Evolutionary conservation across 148 eudicot genomes (phyloP), one percentile per base, ranked within the genome.

Genomic region (Heliosperma pusillum): DNA sequence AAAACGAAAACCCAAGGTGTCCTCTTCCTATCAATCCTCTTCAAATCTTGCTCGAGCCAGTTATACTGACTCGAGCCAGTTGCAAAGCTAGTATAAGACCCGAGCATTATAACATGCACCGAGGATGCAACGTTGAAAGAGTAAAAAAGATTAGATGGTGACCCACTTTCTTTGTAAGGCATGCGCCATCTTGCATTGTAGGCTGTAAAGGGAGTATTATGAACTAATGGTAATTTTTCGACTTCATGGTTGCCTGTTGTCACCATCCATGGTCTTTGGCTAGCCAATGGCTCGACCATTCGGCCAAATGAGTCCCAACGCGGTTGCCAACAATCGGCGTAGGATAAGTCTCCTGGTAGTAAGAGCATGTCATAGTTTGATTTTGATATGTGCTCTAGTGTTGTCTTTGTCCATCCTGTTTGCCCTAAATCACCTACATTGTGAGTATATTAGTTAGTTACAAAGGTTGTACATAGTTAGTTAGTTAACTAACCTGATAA

Each of bases 211-310:
- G 84, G 69, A 0, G 81, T 25, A 0, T n/a, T 1, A 47, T 89
- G 89, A 59, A 87, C 2, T 21, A 73, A 5, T 0, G 80, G 83
- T 45, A 90, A 52, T 64, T 72, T 82, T 71, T 92, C 97, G 9
- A 89, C 44, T 67, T 92, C 97, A 25, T 92, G 97, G 85, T 92
- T 92, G 25, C 97, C 97, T 25, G 80, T 82, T 5, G 97, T 87
- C 9, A 90, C 95, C 97, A 92, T 92, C 97, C 95, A 92, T 0
- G 97, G 97, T 53, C 95, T 79, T 11, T 78, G 82, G 85, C 96
- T 90, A 0, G 97, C 86, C 13, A 87, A 81, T 2, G 96, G 93
- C 79, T 88, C 86, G 2, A 92, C 86, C 17, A 90, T 36, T 0
- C 86, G 86, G 0, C 91, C 96, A 30, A 87, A 90, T 1, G 93